Base-by-base conservation (phyloP, 768 basidiomycete species). In the Russula olivacea region DNA sequence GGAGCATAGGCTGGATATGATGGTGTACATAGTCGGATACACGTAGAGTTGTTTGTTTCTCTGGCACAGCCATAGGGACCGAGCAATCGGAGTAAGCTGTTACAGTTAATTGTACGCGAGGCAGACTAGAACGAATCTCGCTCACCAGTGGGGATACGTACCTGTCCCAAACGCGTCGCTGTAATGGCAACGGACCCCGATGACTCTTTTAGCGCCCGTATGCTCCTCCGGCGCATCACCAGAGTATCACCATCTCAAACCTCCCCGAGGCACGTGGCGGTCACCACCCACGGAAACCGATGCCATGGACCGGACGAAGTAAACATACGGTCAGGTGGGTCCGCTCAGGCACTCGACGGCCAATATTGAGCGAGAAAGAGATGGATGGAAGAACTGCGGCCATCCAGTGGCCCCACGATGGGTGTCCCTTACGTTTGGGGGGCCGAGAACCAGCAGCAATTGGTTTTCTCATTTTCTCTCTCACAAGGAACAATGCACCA, bases 41-140 rank as follows among this genome's bases (percentile, higher is more conserved):
- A 63, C 52, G 57, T 59, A 59, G 61, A 34, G 14, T 11, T 52
- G 50, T 58, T 11, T 52, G 50, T 58, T 53, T 58, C 50, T 43
- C 32, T 41, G 25, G 28, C 58, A 47, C 28, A 59, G 58, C 63
- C 58, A 55, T 50, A 4, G 45, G 40, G 47, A 21, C 55, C 43
- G 53, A 21, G 38, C 3, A 36, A 41, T 56, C 25, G 50, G 5
- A 15, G 10, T 15, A 34, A 30, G 23, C 52, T 28, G 52, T 55
- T 9, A 25, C 48, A 38, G 58, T 50, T 60, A 43, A 56, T 64
- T 60, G n/a, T 54, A 25, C 41, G 32, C 34, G n/a, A 3, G 5
- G 6, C 15, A 15, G 43, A n/a, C n/a, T 55, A 36, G 52, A 43
- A 59, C 63, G 63, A 60, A 64, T 64, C 63, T 59, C 7, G 21